Conservation (phyloP, 2,329 filamentous ascomycete genomes). For the Didymella arachidicola region DNA sequence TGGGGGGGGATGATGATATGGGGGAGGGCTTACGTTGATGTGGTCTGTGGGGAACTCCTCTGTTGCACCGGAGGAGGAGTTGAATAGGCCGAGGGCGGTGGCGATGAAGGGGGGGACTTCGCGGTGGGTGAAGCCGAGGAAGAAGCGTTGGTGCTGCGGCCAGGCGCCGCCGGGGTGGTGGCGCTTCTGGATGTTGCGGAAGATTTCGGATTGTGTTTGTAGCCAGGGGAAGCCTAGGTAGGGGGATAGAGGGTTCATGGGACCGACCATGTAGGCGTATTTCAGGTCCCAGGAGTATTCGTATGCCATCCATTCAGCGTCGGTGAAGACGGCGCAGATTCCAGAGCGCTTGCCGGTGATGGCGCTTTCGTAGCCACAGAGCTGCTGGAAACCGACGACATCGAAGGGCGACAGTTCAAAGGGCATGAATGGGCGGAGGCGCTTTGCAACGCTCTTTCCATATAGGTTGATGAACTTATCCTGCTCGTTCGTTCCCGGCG, state of each 20-base stretch:
- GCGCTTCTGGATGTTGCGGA: slow-evolving; percentile 37
- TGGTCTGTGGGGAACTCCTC: slow-evolving; percentile 67
- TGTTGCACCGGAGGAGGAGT: slow-evolving; percentile 69
- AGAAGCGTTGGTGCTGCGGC: slow-evolving; percentile 63
- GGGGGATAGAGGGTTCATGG: slow-evolving; percentile 64
- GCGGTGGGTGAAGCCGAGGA: slow-evolving; percentile 72
- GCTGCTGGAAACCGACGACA: slow-evolving; percentile 69
- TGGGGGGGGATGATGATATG: neutral
- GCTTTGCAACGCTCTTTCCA: slow-evolving; percentile 33
- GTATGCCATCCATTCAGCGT: slow-evolving; percentile 69
- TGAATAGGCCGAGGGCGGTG: slow-evolving; percentile 72
- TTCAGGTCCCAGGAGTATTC: slow-evolving; percentile 69
- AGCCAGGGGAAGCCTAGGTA: slow-evolving; percentile 71
- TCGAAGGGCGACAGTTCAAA: slow-evolving; percentile 70
- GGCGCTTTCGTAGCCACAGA: slow-evolving; percentile 71
- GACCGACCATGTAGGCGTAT: slow-evolving; percentile 71
- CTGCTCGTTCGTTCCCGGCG: slow-evolving; percentile 43
- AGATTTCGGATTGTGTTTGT: slow-evolving; percentile 61
- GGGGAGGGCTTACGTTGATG: slow-evolving; percentile 52
- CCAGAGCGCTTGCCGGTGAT: slow-evolving; percentile 67
- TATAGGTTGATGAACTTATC: slow-evolving; percentile 41
- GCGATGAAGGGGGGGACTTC: slow-evolving; percentile 72
- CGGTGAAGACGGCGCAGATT: slow-evolving; percentile 64
- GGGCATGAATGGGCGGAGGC: slow-evolving; percentile 34
- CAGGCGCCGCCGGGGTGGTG: slow-evolving; percentile 53